Evolutionary conservation across 2,329 filamentous ascomycete species (phyloP).

Genomic region (Aspergillus viridinutans): DNA sequence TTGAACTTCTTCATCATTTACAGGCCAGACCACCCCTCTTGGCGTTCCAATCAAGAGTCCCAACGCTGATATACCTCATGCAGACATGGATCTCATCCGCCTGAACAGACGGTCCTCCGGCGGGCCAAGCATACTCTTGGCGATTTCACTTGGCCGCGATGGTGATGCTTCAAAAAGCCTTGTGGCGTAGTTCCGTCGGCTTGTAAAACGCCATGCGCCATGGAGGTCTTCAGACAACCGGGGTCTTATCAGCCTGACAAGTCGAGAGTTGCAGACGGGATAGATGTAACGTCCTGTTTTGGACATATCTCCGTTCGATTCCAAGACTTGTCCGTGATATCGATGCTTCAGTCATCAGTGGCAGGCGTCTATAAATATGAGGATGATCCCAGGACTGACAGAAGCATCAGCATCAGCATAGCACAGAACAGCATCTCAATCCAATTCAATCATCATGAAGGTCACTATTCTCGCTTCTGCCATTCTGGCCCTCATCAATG

Average conservation of each 20-base stretch:
- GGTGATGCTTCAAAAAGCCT: neutral
- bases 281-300: conserved; percentile 16
- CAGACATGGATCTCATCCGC: neutral
- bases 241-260: neutral
- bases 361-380: neutral
- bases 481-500: conserved; percentile 18
- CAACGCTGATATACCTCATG: neutral
- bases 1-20: too few species aligned
- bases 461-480: conserved; percentile 16
- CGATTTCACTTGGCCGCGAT: neutral
- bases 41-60: too few species aligned
- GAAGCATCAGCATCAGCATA: neutral
- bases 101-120: conserved; percentile 13
- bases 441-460: conserved; percentile 14
- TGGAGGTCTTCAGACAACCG: neutral
- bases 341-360: too few species aligned
- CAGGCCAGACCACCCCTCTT: too few species aligned
- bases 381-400: neutral
- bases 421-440: neutral
- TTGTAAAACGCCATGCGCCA: too few species aligned
- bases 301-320: neutral
- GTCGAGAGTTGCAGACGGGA: neutral
- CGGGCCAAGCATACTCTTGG: conserved; percentile 18
- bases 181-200: too few species aligned
- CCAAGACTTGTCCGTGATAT: too few species aligned